A percentile compares a stretch with the other conserved stretches of the same genome.
phyloP scores from a whole-genome alignment of 2,329 filamentous ascomycete genomes.

The Gremmenia infestans region DNA sequence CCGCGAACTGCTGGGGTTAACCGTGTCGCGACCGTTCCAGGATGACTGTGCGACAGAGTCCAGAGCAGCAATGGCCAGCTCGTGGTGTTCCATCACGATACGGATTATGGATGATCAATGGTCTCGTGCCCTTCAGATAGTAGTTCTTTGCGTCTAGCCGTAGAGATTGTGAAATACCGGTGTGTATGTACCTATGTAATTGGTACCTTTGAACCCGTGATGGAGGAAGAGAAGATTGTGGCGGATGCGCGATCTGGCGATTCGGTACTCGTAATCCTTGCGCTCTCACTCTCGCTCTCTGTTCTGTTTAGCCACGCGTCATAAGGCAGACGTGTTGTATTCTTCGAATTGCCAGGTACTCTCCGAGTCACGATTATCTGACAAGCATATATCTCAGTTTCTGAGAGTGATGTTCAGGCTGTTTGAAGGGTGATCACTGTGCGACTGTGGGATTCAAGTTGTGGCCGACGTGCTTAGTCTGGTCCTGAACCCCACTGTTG shows the following conservation, averaged over 20 bases:
- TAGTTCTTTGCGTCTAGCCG: not conserved
- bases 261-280: not conserved
- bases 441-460: not conserved
- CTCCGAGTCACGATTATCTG: not conserved
- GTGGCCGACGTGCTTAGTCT: conserved; percentile 3
- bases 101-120: not conserved
- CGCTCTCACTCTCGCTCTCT: too few species aligned
- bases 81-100: conserved; percentile 25
- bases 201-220: not conserved
- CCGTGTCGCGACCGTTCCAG: conserved; percentile 19
- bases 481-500: not conserved
- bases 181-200: not conserved
- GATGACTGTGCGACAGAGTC: conserved; percentile 17
- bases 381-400: not conserved
- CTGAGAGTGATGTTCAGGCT: not conserved
- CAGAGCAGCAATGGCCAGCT: conserved; percentile 27
- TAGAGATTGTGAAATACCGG: not conserved
- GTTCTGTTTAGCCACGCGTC: conserved; percentile 9
- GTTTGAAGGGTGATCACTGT: not conserved
- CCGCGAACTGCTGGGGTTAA: conserved; percentile 15
- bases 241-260: conserved; percentile 4
- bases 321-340: conserved; percentile 5
- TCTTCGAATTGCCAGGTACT: not conserved
- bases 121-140: not conserved
- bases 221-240: not conserved